These are phyloP conservation scores for Phytophthora sojae DNA, from an alignment of 352 stramenopile genomes.

Conservation along the genomic window DNA sequence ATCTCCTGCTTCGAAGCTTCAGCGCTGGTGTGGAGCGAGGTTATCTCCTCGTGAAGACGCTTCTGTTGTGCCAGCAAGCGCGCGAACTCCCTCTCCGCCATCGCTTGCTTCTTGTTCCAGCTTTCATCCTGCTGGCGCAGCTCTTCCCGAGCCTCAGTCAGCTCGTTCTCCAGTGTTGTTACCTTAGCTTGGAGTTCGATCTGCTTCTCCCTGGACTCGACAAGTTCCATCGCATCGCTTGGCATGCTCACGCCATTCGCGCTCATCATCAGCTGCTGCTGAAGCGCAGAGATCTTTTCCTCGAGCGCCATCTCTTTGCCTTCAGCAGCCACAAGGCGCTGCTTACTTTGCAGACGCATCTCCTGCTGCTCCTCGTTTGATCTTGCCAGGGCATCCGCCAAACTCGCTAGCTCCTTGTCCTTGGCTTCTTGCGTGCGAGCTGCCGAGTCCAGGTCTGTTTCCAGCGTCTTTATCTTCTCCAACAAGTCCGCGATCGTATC, in stretches of 20 bases:
- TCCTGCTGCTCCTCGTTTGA: slow-evolving; percentile 66
- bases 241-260: slow-evolving; percentile 20
- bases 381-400: slow-evolving; percentile 39
- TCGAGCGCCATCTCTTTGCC: slow-evolving; percentile 46
- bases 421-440: slow-evolving; percentile 33
- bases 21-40: slow-evolving; percentile 16
- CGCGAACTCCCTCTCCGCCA: slow-evolving; percentile 32
- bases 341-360: slow-evolving; percentile 66
- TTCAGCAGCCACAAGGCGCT: slow-evolving; percentile 55
- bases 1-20: slow-evolving; percentile 15
- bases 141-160: slow-evolving; percentile 33
- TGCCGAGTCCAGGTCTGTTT: slow-evolving; percentile 35
- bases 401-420: slow-evolving; percentile 45
- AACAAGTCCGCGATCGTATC: slow-evolving; percentile 44
- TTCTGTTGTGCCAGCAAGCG: slow-evolving; percentile 26
- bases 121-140: slow-evolving; percentile 38
- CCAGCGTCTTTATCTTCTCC: slow-evolving; percentile 49
- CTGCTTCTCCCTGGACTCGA: slow-evolving; percentile 26
- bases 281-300: slow-evolving; percentile 46
- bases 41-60: slow-evolving; percentile 28
- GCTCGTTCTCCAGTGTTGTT: slow-evolving; percentile 40
- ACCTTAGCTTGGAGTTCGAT: slow-evolving; percentile 37
- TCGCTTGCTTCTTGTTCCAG: slow-evolving; percentile 35
- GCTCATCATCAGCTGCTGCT: slow-evolving; percentile 41
- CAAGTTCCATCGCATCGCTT: slow-evolving; percentile 20